Base-by-base conservation (phyloP, 2,329 filamentous ascomycete genomes). In the Hypoxylon sp. region DNA sequence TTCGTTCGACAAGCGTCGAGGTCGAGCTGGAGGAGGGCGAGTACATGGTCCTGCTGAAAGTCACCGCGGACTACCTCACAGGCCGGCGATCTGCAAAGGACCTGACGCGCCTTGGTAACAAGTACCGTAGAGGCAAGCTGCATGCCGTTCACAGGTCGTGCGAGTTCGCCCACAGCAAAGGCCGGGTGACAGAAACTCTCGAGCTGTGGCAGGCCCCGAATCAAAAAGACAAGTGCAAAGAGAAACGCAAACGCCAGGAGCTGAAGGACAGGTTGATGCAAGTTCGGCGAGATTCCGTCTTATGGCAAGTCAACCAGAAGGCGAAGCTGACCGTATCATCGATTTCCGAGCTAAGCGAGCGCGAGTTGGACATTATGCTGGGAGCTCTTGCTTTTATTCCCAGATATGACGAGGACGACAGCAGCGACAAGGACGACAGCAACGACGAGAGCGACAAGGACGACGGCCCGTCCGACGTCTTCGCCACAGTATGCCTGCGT, bases 11-110 rank as follows among this genome's bases (percentile, higher is more conserved):
- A 33, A 92, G 88, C 47, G 87, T 90, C 1, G 91, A 95, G 71
- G 80, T 95, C 7, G 81, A 88, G 29, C 83, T 96, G 21, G 86
- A 90, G 17, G 83, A 88, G 0, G 91, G 91, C 9, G 85, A 83
- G 38, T 96, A 96, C 73, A 85, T 84, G 5, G 85, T 96, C 3
- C 80, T 91, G 18, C 83, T 94, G 72, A 92, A 90, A 70, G 82
- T 95, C 55, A 86, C 87, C 6, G 89, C 89, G 1, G 82, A 81
- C 15, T 83, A 88, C n/a, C 71, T 80, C 21, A 75, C 81, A 7
- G 74, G 77, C 0, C 79, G 76, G 1, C 51, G 78, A 21, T 75
- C 78, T 0, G 83, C 89, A 13, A 88, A 92, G 61, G 83, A 91
- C 31, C 85, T 89, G 1, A 84, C 94, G 20, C 83, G 85, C 46